These are phyloP conservation scores for Panicum miliaceum DNA, from an alignment of 176 grass and related monocot genomes.

Conservation along the genomic window DNA sequence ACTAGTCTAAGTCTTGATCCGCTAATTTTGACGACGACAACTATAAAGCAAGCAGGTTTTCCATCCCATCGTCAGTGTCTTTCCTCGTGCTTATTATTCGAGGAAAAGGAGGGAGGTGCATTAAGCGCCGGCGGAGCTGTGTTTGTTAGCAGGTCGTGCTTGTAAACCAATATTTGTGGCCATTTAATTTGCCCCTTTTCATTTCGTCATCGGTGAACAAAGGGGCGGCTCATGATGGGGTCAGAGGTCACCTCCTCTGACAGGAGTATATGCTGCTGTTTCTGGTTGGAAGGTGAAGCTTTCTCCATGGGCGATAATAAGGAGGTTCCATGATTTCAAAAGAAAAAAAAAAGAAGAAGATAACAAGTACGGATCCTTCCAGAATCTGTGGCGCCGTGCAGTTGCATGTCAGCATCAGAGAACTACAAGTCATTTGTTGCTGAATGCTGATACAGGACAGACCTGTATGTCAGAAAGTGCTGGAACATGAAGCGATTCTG, in stretches of 20 bases:
- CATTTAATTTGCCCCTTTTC: not conserved
- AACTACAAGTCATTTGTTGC: not conserved
- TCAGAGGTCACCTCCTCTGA: not conserved
- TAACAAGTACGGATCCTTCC: no score
- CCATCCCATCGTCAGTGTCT: not conserved
- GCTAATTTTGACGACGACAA: no score
- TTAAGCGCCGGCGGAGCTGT: not conserved
- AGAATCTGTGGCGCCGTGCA: not conserved
- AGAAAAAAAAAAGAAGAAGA: no score
- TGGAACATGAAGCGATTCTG: not conserved
- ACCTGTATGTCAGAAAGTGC: not conserved
- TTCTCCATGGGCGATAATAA: not conserved
- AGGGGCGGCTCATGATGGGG: not conserved
- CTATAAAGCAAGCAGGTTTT: not conserved
- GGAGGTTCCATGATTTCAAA: no score
- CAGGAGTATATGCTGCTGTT: conserved; percentile 1
- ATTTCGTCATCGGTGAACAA: conserved; percentile 1
- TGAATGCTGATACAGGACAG: not conserved
- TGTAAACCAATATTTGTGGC: conserved; percentile 29
- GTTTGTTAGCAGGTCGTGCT: conserved; percentile 2
- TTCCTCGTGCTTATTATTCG: not conserved
- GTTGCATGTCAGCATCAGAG: not conserved
- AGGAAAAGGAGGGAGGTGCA: not conserved
- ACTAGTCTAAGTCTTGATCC: no score
- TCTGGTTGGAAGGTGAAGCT: conserved; percentile 28